phyloP scores from a whole-genome alignment of 1,284 basidiomycete species.

The Ceratobasidium sp. region DNA sequence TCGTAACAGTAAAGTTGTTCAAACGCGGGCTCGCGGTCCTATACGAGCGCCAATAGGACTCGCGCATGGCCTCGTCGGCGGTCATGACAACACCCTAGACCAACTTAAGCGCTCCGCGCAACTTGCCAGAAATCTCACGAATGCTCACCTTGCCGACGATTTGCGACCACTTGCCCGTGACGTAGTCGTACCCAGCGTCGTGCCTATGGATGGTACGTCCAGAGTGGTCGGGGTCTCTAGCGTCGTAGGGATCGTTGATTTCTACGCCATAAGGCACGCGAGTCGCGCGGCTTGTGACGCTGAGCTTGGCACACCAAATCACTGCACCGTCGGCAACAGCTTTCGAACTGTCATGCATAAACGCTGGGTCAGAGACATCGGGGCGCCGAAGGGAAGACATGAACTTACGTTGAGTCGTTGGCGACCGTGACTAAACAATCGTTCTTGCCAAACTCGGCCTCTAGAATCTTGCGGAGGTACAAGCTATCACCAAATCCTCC shows the following conservation, averaged over 20 bases:
- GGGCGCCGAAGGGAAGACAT: neutral
- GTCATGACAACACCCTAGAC: constrained; percentile 41
- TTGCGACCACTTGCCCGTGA: constrained; percentile 44
- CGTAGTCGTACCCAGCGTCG: constrained; percentile 44
- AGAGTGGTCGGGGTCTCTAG: constrained; percentile 19
- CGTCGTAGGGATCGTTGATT: constrained; percentile 30
- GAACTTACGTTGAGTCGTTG: constrained; percentile 45
- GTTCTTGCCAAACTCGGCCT: constrained; percentile 3
- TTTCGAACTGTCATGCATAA: constrained; percentile 27
- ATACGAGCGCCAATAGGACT: constrained; percentile 45
- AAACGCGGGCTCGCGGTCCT: constrained; percentile 36
- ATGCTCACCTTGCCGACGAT: constrained; percentile 39
- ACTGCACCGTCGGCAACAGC: constrained; percentile 47
- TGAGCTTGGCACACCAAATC: constrained; percentile 39
- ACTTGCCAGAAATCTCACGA: neutral
- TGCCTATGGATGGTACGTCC: constrained; percentile 32
- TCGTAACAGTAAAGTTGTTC: constrained; percentile 41
- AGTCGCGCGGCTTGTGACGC: constrained; percentile 39
- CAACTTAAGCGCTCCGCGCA: neutral
- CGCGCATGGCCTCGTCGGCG: constrained; percentile 43
- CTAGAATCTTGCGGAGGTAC: constrained; percentile 3
- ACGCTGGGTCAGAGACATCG: neutral
- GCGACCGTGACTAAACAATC: constrained; percentile 23
- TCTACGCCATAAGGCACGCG: constrained; percentile 39
- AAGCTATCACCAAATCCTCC: constrained; percentile 37